Percentiles rank a stretch among this genome's conserved stretches.
These are phyloP conservation scores for Carpinus viminea DNA, from an alignment of 306 rosid genomes.

Conservation along the genomic window DNA sequence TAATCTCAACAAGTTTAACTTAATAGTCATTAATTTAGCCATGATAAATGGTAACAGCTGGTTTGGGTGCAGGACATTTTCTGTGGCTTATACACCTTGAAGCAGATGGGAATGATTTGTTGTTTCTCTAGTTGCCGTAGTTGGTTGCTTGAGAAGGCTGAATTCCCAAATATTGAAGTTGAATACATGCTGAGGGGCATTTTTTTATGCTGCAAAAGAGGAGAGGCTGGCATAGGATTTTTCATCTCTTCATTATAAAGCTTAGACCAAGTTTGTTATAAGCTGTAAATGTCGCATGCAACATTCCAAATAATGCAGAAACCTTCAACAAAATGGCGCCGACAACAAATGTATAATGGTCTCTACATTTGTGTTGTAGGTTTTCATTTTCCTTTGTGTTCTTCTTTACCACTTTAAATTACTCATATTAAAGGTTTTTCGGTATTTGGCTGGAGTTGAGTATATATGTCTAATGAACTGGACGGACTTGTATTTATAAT, in stretches of 20 bases:
- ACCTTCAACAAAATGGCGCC: background rate
- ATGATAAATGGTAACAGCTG: conserved; percentile 26
- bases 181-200: conserved; percentile 30
- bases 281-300: background rate
- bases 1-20: background rate
- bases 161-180: conserved; percentile 25
- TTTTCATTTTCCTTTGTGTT: background rate
- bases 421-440: background rate
- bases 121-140: conserved; percentile 26
- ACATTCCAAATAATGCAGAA: background rate
- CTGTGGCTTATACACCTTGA: conserved; percentile 29
- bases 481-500: background rate
- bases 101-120: conserved; percentile 13
- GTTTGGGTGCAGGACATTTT: conserved; percentile 34
- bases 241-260: background rate
- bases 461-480: background rate
- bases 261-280: background rate
- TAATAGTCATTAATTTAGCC: background rate
- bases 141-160: conserved; percentile 19
- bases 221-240: background rate
- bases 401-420: background rate
- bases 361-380: background rate
- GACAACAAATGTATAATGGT: background rate
- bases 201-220: conserved; percentile 32
- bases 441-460: background rate